Percentiles rank a stretch among this genome's conserved stretches.
These are phyloP conservation scores for Albizia julibrissin DNA, from an alignment of 306 rosid species.

Conservation along the genomic window DNA sequence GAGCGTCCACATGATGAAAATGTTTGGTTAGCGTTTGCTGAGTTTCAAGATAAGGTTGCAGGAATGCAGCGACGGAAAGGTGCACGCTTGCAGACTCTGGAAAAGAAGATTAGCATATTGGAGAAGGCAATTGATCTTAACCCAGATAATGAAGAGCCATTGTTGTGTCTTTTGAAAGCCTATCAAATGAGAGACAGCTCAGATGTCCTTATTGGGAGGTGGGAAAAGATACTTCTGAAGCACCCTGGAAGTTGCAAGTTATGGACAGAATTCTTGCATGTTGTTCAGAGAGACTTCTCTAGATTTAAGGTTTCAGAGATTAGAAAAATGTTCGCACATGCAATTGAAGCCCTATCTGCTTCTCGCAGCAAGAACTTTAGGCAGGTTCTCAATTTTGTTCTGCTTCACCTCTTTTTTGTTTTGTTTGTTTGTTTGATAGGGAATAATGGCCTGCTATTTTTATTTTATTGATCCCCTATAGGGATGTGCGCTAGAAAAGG, in stretches of 20 bases:
- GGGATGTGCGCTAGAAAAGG: neutral
- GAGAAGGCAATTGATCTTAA: conserved; percentile 92
- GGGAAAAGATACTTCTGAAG: conserved; percentile 84
- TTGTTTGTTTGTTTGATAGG: neutral
- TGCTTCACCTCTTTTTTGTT: conserved; percentile 27
- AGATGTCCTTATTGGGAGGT: conserved; percentile 75
- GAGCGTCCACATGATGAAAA: conserved; percentile 84
- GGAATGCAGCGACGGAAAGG: conserved; percentile 88
- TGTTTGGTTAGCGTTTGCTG: conserved; percentile 82
- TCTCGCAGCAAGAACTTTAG: conserved; percentile 84
- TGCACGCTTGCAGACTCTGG: conserved; percentile 94
- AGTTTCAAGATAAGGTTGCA: conserved; percentile 87
- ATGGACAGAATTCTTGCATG: conserved; percentile 87
- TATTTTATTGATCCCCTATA: conserved; percentile 22
- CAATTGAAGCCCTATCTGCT: conserved; percentile 90
- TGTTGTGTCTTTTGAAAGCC: conserved; percentile 81
- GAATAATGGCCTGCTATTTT: conserved; percentile 22
- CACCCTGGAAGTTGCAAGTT: conserved; percentile 72
- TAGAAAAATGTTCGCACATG: conserved; percentile 86
- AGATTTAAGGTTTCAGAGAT: conserved; percentile 88
- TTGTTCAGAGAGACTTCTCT: conserved; percentile 87
- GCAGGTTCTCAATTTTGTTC: conserved; percentile 85
- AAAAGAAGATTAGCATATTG: conserved; percentile 91
- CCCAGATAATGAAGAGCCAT: conserved; percentile 77
- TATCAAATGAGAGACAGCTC: conserved; percentile 76